Evolutionary conservation across 2,329 filamentous ascomycete species (phyloP).

Genomic region (Pseudopyricularia cyperi): DNA sequence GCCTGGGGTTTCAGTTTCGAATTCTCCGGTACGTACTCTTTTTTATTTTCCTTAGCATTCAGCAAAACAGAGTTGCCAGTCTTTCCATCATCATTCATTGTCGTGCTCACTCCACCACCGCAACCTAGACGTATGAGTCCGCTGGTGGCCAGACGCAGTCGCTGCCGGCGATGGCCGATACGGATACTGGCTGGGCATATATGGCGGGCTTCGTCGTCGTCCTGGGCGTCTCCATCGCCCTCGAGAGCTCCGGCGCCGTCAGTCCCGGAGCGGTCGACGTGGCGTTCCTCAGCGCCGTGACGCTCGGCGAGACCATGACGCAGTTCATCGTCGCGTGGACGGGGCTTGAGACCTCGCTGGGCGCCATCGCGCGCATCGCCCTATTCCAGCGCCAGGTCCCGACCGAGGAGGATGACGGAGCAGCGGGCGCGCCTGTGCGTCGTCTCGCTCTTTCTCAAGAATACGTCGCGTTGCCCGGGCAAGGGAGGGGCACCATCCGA

Average conservation of each 20-base stretch:
- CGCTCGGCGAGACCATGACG: conserved; percentile 21
- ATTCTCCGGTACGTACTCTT: neutral
- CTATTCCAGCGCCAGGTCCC: conserved; percentile 31
- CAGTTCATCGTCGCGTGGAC: conserved; percentile 37
- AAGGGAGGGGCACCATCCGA: conserved; percentile 1
- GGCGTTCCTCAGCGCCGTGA: conserved; percentile 3
- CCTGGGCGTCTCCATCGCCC: conserved; percentile 25
- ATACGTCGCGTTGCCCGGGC: conserved; percentile 1
- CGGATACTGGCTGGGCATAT: neutral
- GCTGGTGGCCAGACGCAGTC: neutral
- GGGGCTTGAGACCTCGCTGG: conserved; percentile 42
- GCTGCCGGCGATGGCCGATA: neutral
- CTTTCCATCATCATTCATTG: neutral
- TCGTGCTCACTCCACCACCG: neutral
- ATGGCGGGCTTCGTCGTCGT: conserved; percentile 18
- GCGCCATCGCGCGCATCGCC: conserved; percentile 40
- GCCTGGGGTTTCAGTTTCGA: neutral
- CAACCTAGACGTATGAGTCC: neutral
- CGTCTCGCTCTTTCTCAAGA: neutral
- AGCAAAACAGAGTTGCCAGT: too few relatives aligned
- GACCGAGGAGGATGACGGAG: conserved; percentile 4
- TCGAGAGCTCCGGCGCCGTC: neutral
- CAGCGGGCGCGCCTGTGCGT: neutral
- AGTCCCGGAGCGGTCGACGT: conserved; percentile 3
- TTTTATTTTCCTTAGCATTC: neutral